Evolutionary conservation across 2,329 filamentous ascomycete species (phyloP).

Genomic region (Aspergillus novoparasiticus): DNA sequence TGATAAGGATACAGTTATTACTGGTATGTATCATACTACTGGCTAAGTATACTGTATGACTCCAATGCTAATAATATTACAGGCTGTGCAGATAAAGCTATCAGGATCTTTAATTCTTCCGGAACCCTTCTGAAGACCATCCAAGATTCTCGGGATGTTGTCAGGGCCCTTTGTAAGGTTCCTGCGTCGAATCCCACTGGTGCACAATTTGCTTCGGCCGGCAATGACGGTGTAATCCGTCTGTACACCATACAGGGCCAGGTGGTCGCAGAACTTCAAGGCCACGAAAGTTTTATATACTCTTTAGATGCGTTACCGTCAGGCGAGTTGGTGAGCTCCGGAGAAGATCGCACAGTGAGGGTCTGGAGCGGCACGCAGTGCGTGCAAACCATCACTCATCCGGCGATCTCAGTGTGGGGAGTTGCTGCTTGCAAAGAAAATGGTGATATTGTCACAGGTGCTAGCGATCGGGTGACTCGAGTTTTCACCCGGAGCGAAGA

Average conservation of each 20-base stretch:
- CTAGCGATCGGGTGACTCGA: constrained; percentile 83
- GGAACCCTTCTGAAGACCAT: constrained; percentile 67
- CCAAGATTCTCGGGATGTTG: constrained; percentile 75
- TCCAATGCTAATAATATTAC: constrained; percentile 19
- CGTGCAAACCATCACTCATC: constrained; percentile 93
- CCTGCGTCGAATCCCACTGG: constrained; percentile 74
- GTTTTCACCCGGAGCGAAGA: constrained; percentile 76
- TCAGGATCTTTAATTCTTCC: constrained; percentile 74
- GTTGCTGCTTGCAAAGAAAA: constrained; percentile 80
- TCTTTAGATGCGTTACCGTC: constrained; percentile 74
- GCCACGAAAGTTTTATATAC: constrained; percentile 96
- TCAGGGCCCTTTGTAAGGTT: constrained; percentile 85
- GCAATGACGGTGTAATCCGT: constrained; percentile 87
- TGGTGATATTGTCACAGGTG: constrained; percentile 90
- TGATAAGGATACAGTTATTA: constrained; percentile 77
- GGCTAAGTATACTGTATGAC: background rate
- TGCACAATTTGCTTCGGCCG: constrained; percentile 91
- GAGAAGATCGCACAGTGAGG: constrained; percentile 90
- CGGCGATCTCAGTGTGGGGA: constrained; percentile 93
- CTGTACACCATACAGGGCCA: constrained; percentile 82
- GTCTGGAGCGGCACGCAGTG: constrained; percentile 84
- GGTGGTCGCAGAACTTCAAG: constrained; percentile 74
- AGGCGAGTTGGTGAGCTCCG: constrained; percentile 86
- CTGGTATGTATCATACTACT: constrained; percentile 48
- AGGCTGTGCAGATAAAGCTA: constrained; percentile 85